A percentile compares a stretch with the other conserved stretches of the same genome.
Evolutionary conservation across 306 rosid species (phyloP).

Genomic region (Argentina anserina): DNA sequence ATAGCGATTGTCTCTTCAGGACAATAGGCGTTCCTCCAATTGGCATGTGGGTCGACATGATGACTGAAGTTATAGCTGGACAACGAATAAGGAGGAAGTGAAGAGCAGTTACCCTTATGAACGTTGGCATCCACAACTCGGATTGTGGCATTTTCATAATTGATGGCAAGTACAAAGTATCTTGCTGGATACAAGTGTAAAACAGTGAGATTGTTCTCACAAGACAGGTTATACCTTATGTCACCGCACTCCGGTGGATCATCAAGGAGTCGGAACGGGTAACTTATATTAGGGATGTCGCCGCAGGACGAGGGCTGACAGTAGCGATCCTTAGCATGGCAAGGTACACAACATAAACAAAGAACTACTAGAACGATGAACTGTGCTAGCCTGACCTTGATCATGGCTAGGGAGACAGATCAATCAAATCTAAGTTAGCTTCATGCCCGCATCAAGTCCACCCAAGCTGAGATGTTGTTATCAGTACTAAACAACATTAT

Average conservation of each 20-base stretch:
- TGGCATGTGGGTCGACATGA: background rate
- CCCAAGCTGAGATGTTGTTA: no score
- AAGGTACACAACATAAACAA: background rate
- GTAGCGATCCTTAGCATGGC: background rate
- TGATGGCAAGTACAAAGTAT: slow-evolving; percentile 3
- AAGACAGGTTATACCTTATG: background rate
- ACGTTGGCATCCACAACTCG: background rate
- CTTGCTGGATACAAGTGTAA: background rate
- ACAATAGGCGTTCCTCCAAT: no score
- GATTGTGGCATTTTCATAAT: slow-evolving; percentile 23
- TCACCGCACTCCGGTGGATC: background rate
- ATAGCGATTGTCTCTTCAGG: background rate
- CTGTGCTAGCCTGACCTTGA: no score
- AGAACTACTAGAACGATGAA: background rate
- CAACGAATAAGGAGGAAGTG: background rate
- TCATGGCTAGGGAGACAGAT: background rate
- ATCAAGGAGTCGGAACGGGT: background rate
- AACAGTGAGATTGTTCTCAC: background rate
- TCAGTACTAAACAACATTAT: no score
- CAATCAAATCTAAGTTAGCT: no score
- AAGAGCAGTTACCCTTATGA: background rate
- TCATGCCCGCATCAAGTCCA: no score
- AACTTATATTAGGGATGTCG: background rate
- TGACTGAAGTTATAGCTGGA: background rate
- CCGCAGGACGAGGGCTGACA: slow-evolving; percentile 1